Evolutionary conservation across 2,329 filamentous ascomycete species (phyloP), one percentile per base, ranked within the genome.

Genomic region (Hymenoscyphus fructigenus): DNA sequence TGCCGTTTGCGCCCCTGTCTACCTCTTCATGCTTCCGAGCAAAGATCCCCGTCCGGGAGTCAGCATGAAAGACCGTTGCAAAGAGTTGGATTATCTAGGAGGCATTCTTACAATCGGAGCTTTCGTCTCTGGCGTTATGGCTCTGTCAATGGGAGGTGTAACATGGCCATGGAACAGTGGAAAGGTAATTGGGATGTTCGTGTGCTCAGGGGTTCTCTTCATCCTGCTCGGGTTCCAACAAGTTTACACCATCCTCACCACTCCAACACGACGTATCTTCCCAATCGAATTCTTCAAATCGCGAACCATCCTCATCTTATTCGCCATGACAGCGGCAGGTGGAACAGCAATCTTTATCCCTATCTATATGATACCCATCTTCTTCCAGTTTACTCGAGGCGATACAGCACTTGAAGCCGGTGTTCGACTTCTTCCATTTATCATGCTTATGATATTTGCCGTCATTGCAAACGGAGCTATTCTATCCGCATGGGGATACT

Each of bases 361-460:
- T 1, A 69, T 72, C 62, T 72, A 73, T 29, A 78, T 80, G 60
- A 76, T 82, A 58, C 79, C 84, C 32, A 82, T 85, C 64, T 80
- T 80, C 69, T 83, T 83, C 60, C 81, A 83, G 60, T 83, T 83
- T 63, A 81, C 84, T 38, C 78, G 80, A 12, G 79, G 78, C 47
- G 76, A 83, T 29, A 76, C 78, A 1, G 80, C 80, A 6, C 80
- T 84, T 15, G 85, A 78, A 63, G 72, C 76, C 12, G 75, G 75
- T 47, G 74, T 79, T 17, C 71, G 77, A 7, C 73, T 78, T 17
- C 70, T 79, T 0, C 77, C 77, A 2, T 70, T 76, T n/a, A 75
- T 79, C 64, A 65, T 78, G 36, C 67, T 75, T 5, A 71, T 79
- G 62, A 74, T 77, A 15, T 67, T 78, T 44, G 70, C 72, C 12